Percentiles rank a stretch among this genome's conserved stretches.
Conservation (phyloP, 176 grass and related monocot species). For the Paspalum vaginatum region DNA sequence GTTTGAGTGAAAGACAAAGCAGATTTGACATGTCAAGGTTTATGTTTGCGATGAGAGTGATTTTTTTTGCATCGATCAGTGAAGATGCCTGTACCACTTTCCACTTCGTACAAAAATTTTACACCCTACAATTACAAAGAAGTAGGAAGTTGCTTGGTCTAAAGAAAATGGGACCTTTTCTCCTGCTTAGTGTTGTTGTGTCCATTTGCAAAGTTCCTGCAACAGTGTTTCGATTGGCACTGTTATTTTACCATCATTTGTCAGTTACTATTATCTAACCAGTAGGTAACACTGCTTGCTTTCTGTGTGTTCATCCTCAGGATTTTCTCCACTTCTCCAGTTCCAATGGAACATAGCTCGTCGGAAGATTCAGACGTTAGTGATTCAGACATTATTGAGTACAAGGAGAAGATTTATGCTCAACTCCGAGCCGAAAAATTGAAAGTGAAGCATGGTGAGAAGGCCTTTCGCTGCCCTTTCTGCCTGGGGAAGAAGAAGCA, state of each 20-base stretch:
- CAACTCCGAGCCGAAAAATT: slow-evolving; percentile 35
- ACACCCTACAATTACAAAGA: neutral
- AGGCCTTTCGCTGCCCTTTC: slow-evolving; percentile 63
- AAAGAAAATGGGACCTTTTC: neutral
- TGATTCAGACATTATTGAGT: slow-evolving; percentile 68
- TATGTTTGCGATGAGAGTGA: neutral
- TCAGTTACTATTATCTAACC: neutral
- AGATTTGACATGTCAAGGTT: neutral
- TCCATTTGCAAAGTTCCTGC: neutral
- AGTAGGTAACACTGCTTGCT: neutral
- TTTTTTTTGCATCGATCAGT: neutral
- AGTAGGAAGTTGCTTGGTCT: neutral
- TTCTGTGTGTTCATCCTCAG: neutral
- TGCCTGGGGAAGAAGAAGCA: slow-evolving; percentile 76
- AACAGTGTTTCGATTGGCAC: neutral
- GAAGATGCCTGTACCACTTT: neutral
- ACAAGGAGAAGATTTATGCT: slow-evolving; percentile 43
- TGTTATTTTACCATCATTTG: neutral
- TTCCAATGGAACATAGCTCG: slow-evolving; percentile 58
- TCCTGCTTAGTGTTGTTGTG: neutral
- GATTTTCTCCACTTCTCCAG: neutral
- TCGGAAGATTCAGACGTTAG: slow-evolving; percentile 62
- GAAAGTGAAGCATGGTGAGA: slow-evolving; percentile 54
- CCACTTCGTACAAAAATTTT: neutral
- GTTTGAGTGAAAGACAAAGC: neutral